Percentiles rank a stretch among this genome's conserved stretches.
phyloP scores from a whole-genome alignment of 441 rosid genomes.

The Pelargonium cotyledonis region DNA sequence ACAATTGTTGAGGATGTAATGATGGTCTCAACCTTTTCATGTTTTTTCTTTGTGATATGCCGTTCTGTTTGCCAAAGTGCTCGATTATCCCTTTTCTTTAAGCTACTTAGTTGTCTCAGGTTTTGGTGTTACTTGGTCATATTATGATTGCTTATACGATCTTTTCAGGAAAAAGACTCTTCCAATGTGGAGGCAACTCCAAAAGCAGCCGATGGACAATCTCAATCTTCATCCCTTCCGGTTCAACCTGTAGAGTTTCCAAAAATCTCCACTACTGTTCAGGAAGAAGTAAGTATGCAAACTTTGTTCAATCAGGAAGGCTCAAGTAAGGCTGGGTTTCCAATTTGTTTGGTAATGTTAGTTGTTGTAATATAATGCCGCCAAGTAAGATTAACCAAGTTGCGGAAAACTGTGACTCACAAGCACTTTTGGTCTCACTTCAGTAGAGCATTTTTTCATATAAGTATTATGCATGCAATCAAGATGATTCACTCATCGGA shows the following conservation, averaged over 20 bases:
- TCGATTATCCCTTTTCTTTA: background rate
- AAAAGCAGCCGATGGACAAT: slow-evolving; percentile 17
- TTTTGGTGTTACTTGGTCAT: background rate
- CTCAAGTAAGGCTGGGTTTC: background rate
- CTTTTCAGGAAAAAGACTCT: slow-evolving; percentile 33
- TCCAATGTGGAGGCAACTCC: slow-evolving; percentile 20
- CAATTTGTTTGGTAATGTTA: background rate
- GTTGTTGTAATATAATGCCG: background rate
- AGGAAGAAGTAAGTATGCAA: slow-evolving; percentile 32
- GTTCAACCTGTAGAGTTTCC: slow-evolving; percentile 19
- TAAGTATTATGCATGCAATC: background rate
- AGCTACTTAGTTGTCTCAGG: background rate
- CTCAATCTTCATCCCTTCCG: slow-evolving; percentile 17
- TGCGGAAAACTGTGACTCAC: background rate
- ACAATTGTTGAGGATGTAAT: slow-evolving; percentile 41
- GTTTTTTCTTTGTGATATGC: slow-evolving; percentile 1
- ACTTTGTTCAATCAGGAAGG: background rate
- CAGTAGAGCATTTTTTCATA: background rate
- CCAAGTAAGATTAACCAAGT: background rate
- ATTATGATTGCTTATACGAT: slow-evolving; percentile 7
- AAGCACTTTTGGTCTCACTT: background rate
- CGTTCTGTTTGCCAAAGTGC: background rate
- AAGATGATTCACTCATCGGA: background rate
- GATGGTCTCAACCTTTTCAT: too few relatives aligned
- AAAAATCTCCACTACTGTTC: slow-evolving; percentile 28